Base-by-base conservation (phyloP, 495 filamentous ascomycete genomes). In the Podospora conica region DNA sequence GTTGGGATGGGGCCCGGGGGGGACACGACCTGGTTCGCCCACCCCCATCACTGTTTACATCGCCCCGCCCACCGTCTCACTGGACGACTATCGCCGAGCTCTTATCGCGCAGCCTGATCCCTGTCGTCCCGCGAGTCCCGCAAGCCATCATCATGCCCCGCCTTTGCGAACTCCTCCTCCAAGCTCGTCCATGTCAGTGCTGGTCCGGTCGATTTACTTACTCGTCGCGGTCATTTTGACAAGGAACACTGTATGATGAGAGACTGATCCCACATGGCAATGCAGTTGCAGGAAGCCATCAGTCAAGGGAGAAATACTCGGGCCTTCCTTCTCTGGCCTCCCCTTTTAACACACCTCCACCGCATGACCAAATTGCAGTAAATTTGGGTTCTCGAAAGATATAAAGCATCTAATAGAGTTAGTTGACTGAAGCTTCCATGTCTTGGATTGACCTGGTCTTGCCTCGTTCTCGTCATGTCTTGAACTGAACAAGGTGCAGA, bases 61-160 rank as follows among this genome's bases (percentile, higher is more conserved):
- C 61, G 58, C 66, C 70, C 70, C 67, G 68, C 65, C 61, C 33
- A 61, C 24, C 28, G 54, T 60, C 66, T 74, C 65, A 70, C 68
- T 68, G 68, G 71, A 70, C 69, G 63, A 72, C 64, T 70, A 72
- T 72, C 73, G 33, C 8, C 28, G 60, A 61, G 60, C 60, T 61
- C 63, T 64, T 64, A 64, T 64, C 63, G 54, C n/a, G n/a, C 25
- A 2, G n/a, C 18, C 22, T 11, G 28, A 24, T 61, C 31, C 60
- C 40, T 22, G 48, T 63, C 24, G 53, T 15, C 55, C 54, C 21
- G 22, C 54, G 10, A 15, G 20, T 22, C 23, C 55, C 2, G 11
- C 55, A 57, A 24, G 22, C 55, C 40, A 48, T 48, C 40, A 48
- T 48, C 15, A 12, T 48, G 40, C 40, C 40, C 40, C 40, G 40